Evolutionary conservation across 345 rosid species (phyloP), one percentile per base, ranked within the genome.

Genomic region (Brassica incana): DNA sequence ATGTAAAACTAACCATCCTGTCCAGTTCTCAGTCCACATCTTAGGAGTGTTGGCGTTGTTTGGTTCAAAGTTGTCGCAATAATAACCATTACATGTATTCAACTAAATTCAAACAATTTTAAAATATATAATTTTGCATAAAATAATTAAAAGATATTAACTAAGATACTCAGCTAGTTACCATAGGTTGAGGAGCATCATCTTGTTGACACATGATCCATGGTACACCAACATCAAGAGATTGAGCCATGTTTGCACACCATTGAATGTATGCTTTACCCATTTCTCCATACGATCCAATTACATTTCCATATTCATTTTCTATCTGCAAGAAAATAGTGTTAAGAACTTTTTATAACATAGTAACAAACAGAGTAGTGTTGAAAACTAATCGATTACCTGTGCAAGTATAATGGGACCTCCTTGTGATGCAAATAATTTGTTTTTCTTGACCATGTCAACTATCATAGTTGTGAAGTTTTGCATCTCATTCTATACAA

Each of bases 331-430:
- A 11, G 7, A 1, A 5, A 59, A 38, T 29, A 63, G 27, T 12
- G 12, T 0, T 43, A 45, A 25, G 7, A 45, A 15, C 4, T 14
- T 27, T 45, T 0, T 35, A 14, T 16, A 12, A 38, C 7, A 36
- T 59, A 25, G 58, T 16, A 5, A 67, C 33, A 8, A 5, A 16
- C 20, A 15, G 9, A 1, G 8, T 71, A 33, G 1, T 63, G 5
- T 85, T 83, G 88, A 15, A 88, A 73, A 4, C 86, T 16, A 65
- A 9, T 35, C 12, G 74, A 84, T 40, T 89, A 58, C 84, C 90
- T 91, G 97, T 36, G 90, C 81, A 74, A 90, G 84, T 72, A 92
- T 77, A 29, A 92, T 90, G 1, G 95, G 97, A 5, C 97, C 95
- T 79, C 97, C 95, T 80, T 92, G 94, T 63, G 93, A 63, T 70